Base-by-base conservation (phyloP, 306 rosid species). In the Cicer yamashitae region DNA sequence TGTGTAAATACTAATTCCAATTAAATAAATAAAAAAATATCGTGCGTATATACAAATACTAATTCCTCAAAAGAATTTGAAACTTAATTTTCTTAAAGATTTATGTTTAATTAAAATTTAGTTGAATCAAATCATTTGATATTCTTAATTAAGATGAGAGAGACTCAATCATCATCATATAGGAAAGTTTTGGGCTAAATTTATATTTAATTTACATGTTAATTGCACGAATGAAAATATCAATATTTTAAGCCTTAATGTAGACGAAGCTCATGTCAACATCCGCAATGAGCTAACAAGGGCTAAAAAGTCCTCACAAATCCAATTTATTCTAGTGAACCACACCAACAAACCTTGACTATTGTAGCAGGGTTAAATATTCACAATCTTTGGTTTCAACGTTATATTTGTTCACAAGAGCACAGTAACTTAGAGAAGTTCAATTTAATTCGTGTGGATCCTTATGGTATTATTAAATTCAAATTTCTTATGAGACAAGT, bases 341-440 rank as follows among this genome's bases (percentile, higher is more conserved):
- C 67, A 51, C 37, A 75, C 89, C 89, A 78, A 17, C 45, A 84
- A 83, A 54, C 81, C 71, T 85, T 78, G 93, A 90, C 90, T 86
- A 83, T 51, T 56, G 72, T 39, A 73, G 53, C 56, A 63, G 6
- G 56, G 7, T 52, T 20, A 1, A 58, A 41, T 65, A 9, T 17
- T 74, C 57, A 58, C 77, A 73, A 77, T 74, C 8, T 79, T 75
- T 81, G 6, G 6, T 63, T 85, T 75, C 81, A 80, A 81, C 78
- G 15, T 51, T 76, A 62, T 60, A 34, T 70, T 70, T 76, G 69
- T 54, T 73, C 86, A 79, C 78, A 66, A 52, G 77, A 13, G 62
- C 77, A 71, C 43, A 73, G 70, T 74, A 67, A 52, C 77, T 59
- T 73, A 25, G 8, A 53, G 50, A 12, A 53, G 67, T 63, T 74